Conservation (phyloP, 805 yeast species). For the Groenewaldozyma tartarivorans region DNA sequence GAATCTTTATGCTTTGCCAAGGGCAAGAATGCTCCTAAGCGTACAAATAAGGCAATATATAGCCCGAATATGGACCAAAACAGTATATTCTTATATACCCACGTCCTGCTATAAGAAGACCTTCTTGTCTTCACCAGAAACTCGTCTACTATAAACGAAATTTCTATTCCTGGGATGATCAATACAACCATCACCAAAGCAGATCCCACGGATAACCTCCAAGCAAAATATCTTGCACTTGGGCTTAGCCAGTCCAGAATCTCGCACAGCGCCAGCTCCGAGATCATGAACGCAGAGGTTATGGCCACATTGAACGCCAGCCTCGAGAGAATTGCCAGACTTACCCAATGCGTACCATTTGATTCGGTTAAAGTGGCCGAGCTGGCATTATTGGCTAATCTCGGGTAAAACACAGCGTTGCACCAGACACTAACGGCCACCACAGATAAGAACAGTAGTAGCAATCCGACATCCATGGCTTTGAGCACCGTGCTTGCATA, state of each 20-base stretch:
- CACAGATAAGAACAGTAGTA: too few species aligned
- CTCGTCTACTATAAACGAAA: slow-evolving; percentile 3
- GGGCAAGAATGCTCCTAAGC: slow-evolving; percentile 22
- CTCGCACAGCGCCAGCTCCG: slow-evolving; percentile 32
- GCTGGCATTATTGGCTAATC: too few species aligned
- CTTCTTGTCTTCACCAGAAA: slow-evolving; percentile 6
- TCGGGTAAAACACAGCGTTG: too few species aligned
- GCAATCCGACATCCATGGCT: too few species aligned
- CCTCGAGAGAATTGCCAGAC: background rate
- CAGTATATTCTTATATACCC: slow-evolving; percentile 1
- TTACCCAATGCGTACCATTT: background rate
- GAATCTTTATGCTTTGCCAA: slow-evolving; percentile 5
- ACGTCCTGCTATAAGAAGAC: background rate
- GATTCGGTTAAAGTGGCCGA: too few species aligned
- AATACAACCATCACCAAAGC: slow-evolving; percentile 22
- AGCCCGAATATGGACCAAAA: slow-evolving; percentile 13
- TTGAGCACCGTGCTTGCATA: too few species aligned
- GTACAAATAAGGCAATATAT: slow-evolving; percentile 22
- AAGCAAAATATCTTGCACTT: slow-evolving; percentile 17
- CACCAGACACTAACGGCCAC: too few species aligned
- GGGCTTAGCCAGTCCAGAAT: slow-evolving; percentile 20
- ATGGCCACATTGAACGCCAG: slow-evolving; percentile 12
- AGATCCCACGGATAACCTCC: slow-evolving; percentile 20
- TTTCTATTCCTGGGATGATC: slow-evolving; percentile 24
- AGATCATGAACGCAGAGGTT: slow-evolving; percentile 18